Evolutionary conservation across 2,329 filamentous ascomycete genomes (phyloP), one percentile per base, ranked within the genome.

Genomic region (Aspergillus unguis): DNA sequence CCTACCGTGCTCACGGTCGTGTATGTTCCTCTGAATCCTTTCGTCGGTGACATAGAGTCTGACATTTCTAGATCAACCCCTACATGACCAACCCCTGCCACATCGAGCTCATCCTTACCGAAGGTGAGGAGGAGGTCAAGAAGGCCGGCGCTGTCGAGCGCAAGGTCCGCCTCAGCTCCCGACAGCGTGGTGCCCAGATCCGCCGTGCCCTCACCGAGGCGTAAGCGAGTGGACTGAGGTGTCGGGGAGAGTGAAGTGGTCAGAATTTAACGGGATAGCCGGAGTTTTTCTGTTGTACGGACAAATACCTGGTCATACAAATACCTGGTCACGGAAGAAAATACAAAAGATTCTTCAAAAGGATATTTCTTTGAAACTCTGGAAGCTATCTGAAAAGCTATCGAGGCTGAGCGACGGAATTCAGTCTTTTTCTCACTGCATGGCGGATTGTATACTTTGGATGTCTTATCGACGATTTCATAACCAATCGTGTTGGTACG

Each of bases 11-110:
- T 64, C 94, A 99, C 85, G 94, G 94, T 86, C 91, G 94, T 84
- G 92, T 96, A 95, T 72, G 92, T 90, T 69, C 53, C 37, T 45
- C 35, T 38, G 7, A 32, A n/a, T 25, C 3, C 50, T 40, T 28
- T 46, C 23, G 52, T 31, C 6, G n/a, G 25, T 27, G 17, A 31
- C 44, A 23, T 5, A 3, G 29, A 43, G 27, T 29, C 50, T 48
- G 27, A 48, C 38, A 29, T 35, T 26, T 36, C 27, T 75, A 96
- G 92, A 99, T 99, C 84, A 99, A 99, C 87, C 94, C 94, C 62
- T 99, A 97, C 86, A 97, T 99, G 95, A 96, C 92, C 68, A 95
- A 95, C 87, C 94, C 94, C 68, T 99, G 92, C 89, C 94, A 99
- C 87, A 96, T 99, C 79, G 95, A 99, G 84, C 83, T 99, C 72